Conservation (phyloP, 192 early-diverging fungal genomes). For the Glomus cerebriforme region DNA sequence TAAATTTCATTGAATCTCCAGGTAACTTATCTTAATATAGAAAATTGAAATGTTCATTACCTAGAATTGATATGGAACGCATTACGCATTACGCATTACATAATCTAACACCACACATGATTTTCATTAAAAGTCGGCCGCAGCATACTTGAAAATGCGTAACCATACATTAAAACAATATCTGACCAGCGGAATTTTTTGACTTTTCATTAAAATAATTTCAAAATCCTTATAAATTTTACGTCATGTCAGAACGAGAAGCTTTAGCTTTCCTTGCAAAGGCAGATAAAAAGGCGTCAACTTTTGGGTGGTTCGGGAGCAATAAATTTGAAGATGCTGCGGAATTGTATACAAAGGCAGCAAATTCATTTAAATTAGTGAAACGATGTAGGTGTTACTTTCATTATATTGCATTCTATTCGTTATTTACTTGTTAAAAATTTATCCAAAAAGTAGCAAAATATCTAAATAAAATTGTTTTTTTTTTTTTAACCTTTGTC, state of each 20-base stretch:
- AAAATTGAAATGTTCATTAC: too few relatives aligned
- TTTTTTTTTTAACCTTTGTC: conserved; percentile 20
- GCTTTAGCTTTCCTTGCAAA: conserved; percentile 62
- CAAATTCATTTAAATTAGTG: conserved; percentile 89
- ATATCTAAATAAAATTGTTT: neutral
- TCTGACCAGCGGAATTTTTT: too few relatives aligned
- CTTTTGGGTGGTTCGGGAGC: conserved; percentile 64
- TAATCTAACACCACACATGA: too few relatives aligned
- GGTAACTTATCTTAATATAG: too few relatives aligned
- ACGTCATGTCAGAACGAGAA: conserved; percentile 51
- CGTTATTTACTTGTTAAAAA: neutral
- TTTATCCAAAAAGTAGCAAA: neutral
- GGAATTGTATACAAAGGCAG: conserved; percentile 90
- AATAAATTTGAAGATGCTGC: conserved; percentile 95
- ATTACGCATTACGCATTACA: too few relatives aligned
- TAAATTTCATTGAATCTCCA: too few relatives aligned
- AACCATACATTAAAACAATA: too few relatives aligned
- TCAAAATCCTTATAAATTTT: neutral
- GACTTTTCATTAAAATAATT: neutral
- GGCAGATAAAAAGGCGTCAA: conserved; percentile 70
- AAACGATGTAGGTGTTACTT: conserved; percentile 73
- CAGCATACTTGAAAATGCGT: too few relatives aligned
- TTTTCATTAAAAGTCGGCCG: too few relatives aligned
- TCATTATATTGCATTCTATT: neutral
- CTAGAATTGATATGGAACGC: too few relatives aligned